Evolutionary conservation across 257 asterid species (phyloP), one percentile per base, ranked within the genome.

Genomic region (Linaria vulgaris): DNA sequence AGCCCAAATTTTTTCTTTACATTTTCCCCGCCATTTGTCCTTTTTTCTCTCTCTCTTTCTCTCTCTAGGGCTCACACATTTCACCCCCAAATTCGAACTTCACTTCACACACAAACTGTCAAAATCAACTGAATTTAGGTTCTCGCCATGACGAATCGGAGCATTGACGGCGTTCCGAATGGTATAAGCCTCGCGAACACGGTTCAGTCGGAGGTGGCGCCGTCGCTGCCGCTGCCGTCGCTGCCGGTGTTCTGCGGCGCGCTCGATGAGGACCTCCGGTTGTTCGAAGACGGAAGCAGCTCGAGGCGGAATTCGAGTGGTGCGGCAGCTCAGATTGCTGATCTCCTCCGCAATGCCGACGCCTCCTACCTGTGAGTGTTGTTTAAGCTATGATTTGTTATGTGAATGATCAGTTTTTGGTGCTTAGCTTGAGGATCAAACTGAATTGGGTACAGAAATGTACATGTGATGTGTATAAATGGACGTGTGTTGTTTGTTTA

Each of bases 221-320:
- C 88, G 63, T 79, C 90, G 80, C 59, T 94, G 85, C 96, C 96
- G 64, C 72, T 94, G 72, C 97, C 97, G 73, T 79, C 97, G 68
- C 86, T 94, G 16, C 97, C 99, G 56, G 97, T 94, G 61, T 85
- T 82, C 66, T 89, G 99, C 69, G 97, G 99, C 24, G 89, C 94
- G 46, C 82, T 80, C 5, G 92, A 87, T 75, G 94, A 85, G 79
- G 92, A 84, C 46, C 83, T 90, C 49, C 77, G 86, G 61, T 70
- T 94, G 67, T 76, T 82, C 16, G 95, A 90, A 13, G 79, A 66
- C 19, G 27, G 60, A 63, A 81, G 74, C 19, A 74, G 78, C 31
- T 27, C 57, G 66, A 81, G 74, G 16, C 73, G 78, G 25, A 57
- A 71, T 58, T 69, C 84, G 44, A 78, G 78, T 52, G 92, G 77